Evolutionary conservation across 106 monocot genomes (phyloP).

Genomic region (Allium sativum): DNA sequence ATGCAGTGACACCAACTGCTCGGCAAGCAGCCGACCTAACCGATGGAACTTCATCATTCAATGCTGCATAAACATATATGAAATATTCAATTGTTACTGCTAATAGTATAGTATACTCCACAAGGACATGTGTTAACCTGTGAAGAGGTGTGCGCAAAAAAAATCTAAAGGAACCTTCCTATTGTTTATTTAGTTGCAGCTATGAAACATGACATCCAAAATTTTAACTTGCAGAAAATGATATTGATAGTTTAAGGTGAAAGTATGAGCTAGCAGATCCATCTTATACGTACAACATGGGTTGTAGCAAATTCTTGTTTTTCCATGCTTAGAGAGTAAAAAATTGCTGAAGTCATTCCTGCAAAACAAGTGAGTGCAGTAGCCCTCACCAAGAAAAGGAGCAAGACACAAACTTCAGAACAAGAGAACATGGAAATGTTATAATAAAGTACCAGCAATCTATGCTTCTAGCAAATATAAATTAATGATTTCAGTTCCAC

Average conservation of each 20-base stretch:
- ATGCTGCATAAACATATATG: slow-evolving; percentile 50
- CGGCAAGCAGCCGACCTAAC: slow-evolving; percentile 92
- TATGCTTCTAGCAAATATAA: too few species aligned
- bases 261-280: not conserved
- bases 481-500: too few species aligned
- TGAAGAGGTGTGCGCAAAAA: too few species aligned
- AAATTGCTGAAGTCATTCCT: slow-evolving; percentile 80
- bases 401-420: not conserved
- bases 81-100: too few species aligned
- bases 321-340: slow-evolving; percentile 45
- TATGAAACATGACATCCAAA: too few species aligned
- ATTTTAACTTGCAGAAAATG: too few species aligned
- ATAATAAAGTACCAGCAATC: not conserved
- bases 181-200: too few species aligned
- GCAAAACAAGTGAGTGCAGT: slow-evolving; percentile 87
- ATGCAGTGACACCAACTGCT: slow-evolving; percentile 74
- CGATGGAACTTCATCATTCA: slow-evolving; percentile 42
- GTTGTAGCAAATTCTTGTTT: slow-evolving; percentile 46
- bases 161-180: too few species aligned
- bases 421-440: not conserved
- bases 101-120: too few species aligned
- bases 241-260: not conserved
- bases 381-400: slow-evolving; percentile 63
- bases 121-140: too few species aligned
- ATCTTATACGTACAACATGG: slow-evolving; percentile 49